These are phyloP conservation scores for Aspergillus novoparasiticus DNA, from an alignment of 2,329 filamentous ascomycete species.

Conservation along the genomic window DNA sequence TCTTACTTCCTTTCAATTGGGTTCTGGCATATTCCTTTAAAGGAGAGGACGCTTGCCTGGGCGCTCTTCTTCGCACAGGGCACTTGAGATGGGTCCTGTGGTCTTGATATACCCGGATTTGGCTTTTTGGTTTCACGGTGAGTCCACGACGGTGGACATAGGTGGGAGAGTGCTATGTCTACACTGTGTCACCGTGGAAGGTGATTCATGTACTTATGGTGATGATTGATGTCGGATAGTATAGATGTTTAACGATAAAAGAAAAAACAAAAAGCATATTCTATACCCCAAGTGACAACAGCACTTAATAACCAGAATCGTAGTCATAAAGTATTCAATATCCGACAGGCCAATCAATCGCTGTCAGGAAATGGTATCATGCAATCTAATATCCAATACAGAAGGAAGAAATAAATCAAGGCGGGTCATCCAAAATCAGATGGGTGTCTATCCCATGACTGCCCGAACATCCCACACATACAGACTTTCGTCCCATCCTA, in stretches of 20 bases:
- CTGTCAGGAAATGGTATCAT: constrained; percentile 23
- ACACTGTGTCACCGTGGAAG: too few relatives aligned
- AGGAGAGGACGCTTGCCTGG: neutral
- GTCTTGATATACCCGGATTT: constrained; percentile 12
- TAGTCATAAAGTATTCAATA: constrained; percentile 6
- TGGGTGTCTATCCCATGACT: constrained; percentile 51
- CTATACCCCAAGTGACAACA: neutral
- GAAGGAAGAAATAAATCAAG: constrained; percentile 12
- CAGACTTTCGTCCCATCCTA: constrained; percentile 90
- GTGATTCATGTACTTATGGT: neutral
- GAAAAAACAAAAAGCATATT: neutral
- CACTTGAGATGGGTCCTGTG: neutral
- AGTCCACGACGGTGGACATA: neutral
- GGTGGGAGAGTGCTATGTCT: neutral
- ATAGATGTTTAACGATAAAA: constrained; percentile 1
- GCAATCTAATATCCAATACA: constrained; percentile 30
- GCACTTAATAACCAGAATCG: constrained; percentile 1
- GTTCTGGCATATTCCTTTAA: constrained; percentile 7
- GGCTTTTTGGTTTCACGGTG: neutral
- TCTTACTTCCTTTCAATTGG: neutral
- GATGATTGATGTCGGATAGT: neutral
- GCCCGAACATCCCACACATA: constrained; percentile 87
- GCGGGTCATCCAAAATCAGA: constrained; percentile 4
- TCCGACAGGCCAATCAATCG: neutral
- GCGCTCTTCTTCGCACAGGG: neutral